Conservation (phyloP, 768 basidiomycete genomes). For the Xanthoconium stramineum region DNA sequence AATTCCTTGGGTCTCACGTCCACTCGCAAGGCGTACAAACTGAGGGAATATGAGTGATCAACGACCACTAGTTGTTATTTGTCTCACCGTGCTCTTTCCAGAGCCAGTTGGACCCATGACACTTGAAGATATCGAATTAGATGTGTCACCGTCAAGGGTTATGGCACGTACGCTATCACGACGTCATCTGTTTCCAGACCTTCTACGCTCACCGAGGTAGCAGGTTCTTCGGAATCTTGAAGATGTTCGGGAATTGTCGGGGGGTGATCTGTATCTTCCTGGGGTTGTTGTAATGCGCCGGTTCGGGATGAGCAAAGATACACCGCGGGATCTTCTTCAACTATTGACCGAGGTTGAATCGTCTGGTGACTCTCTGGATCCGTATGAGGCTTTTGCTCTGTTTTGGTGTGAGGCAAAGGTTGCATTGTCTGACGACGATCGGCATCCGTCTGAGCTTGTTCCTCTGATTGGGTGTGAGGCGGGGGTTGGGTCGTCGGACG, state of each 20-base stretch:
- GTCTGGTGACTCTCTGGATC: too few species aligned
- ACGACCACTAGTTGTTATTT: background rate
- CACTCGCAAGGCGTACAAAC: conserved; percentile 12
- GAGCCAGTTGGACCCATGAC: conserved; percentile 14
- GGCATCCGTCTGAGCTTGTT: too few species aligned
- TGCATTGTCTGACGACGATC: too few species aligned
- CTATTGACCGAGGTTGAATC: background rate
- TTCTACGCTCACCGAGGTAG: background rate
- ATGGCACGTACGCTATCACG: conserved; percentile 14
- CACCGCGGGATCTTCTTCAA: too few species aligned
- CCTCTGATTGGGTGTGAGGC: too few species aligned
- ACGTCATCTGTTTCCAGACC: background rate
- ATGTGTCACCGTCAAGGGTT: background rate
- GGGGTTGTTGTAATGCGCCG: background rate
- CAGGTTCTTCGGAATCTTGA: background rate
- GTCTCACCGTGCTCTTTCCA: conserved; percentile 12
- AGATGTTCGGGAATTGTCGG: background rate
- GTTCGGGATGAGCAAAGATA: background rate
- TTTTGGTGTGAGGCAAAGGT: too few species aligned
- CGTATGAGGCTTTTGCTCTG: too few species aligned
- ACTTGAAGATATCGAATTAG: conserved; percentile 1
- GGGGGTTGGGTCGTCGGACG: too few species aligned
- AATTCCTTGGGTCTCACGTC: background rate
- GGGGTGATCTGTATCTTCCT: background rate
- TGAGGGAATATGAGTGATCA: background rate